phyloP scores from a whole-genome alignment of 2,329 filamentous ascomycete genomes.

The Microdochium nivale region DNA sequence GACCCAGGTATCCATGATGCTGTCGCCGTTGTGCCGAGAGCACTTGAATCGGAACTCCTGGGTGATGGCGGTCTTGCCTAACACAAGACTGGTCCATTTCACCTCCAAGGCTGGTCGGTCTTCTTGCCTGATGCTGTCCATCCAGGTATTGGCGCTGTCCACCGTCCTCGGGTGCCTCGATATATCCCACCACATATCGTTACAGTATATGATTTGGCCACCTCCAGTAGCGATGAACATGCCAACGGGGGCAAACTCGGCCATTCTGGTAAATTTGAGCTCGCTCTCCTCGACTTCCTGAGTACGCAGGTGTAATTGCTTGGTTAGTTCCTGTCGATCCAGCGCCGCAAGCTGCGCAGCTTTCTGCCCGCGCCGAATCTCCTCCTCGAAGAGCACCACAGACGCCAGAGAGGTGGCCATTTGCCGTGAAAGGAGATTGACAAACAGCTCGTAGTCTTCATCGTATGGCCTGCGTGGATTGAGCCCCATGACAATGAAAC shows the following conservation, averaged over 20 bases:
- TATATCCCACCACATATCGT: conserved; percentile 71
- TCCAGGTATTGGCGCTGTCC: conserved; percentile 57
- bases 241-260: conserved; percentile 74
- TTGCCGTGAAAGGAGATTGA: conserved; percentile 66
- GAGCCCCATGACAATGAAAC: conserved; percentile 70
- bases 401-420: conserved; percentile 73
- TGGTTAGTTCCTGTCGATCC: conserved; percentile 68
- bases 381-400: conserved; percentile 75
- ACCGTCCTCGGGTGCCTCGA: conserved; percentile 55
- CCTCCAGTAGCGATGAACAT: conserved; percentile 73
- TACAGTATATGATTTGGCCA: conserved; percentile 70
- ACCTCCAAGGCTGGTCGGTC: conserved; percentile 50
- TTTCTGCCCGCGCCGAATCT: conserved; percentile 65
- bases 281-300: conserved; percentile 60
- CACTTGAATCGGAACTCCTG: conserved; percentile 70
- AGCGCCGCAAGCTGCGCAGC: conserved; percentile 67
- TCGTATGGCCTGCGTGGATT: conserved; percentile 75
- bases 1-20: conserved; percentile 63
- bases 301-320: conserved; percentile 60
- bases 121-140: conserved; percentile 61
- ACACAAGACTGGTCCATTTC: conserved; percentile 55
- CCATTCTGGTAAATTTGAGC: conserved; percentile 75
- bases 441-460: conserved; percentile 70
- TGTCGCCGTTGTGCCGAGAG: conserved; percentile 51
- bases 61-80: conserved; percentile 54